Base-by-base conservation (phyloP, 371 early-diverging fungal species). In the Dipsacomyces acuminosporus region DNA sequence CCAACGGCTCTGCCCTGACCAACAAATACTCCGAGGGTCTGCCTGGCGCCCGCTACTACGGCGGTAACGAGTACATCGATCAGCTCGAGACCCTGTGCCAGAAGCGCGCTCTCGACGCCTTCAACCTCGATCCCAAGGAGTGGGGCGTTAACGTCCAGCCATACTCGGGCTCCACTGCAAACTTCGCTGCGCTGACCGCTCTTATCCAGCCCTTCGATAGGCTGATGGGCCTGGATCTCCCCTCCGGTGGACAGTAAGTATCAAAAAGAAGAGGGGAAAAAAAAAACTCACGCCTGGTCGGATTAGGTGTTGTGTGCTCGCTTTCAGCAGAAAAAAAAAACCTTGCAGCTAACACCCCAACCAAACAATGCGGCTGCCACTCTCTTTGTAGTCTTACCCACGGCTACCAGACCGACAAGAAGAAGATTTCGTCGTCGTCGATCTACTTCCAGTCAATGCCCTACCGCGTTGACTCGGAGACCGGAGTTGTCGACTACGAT, bases 121-220 rank as follows among this genome's bases (percentile, higher is more conserved):
- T 96, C 74, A 80, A 79, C 54, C 81, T 99, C 62, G 89, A 94
- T 71, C 82, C 93, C 36, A 84, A 80, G 33, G 87, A 90, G 67
- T 99, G 99, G 99, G 99, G 99, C 55, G 98, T 98, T 61, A 99
- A 98, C 64, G 99, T 99, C 30, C 99, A 99, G 79, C 83, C 99
- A 17, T 90, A 96, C 74, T 98, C 99, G 48, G 99, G 98, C 58
- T 87, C 90, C 35, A 93, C 97, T 23, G 99, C 99, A 61, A 99
- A 99, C 81, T 90, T 99, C 64, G 91, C 95, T 57, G 97, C 98
- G 33, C 90, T 98, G 72, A 89, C 90, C 35, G 99, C 95, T 34
- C 75, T 99, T 60, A 80, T 98, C 69, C 84, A 87, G 72, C 98
- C 98, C 41, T 93, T 93, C 49, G 99, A 98, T 59, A 89, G 98